A percentile compares a stretch with the other conserved stretches of the same genome.
Evolutionary conservation across 208 protist genomes (phyloP).

Genomic region (Trichomonas vaginalis): DNA sequence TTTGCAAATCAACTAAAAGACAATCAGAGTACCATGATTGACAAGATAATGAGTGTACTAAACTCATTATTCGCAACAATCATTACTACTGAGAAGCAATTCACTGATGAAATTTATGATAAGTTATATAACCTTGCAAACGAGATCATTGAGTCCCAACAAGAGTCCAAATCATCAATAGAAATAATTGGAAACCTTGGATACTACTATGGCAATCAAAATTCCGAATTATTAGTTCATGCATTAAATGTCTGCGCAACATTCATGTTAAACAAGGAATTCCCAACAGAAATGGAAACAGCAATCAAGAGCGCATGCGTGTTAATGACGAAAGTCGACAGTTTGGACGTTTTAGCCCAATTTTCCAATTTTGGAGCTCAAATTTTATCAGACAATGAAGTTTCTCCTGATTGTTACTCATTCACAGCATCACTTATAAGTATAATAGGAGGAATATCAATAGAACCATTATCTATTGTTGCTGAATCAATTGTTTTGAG

Average conservation of each 20-base stretch:
- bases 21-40: too few species aligned
- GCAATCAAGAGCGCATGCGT: not conserved
- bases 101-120: not conserved
- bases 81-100: too few species aligned
- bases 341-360: not conserved
- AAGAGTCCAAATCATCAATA: not conserved
- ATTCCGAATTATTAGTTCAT: not conserved
- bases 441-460: not conserved
- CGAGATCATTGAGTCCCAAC: not conserved
- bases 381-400: not conserved
- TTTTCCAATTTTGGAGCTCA: not conserved
- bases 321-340: not conserved
- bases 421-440: not conserved
- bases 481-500: not conserved
- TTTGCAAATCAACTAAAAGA: not conserved
- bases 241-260: not conserved
- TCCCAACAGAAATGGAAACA: not conserved
- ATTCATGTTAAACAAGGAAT: not conserved
- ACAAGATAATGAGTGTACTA: too few species aligned
- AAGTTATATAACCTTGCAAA: not conserved
- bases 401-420: not conserved
- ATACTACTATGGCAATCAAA: not conserved
- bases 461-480: not conserved
- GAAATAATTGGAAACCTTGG: not conserved
- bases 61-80: too few species aligned